phyloP scores from a whole-genome alignment of 768 basidiomycete species.

The Clathrus columnatus region DNA sequence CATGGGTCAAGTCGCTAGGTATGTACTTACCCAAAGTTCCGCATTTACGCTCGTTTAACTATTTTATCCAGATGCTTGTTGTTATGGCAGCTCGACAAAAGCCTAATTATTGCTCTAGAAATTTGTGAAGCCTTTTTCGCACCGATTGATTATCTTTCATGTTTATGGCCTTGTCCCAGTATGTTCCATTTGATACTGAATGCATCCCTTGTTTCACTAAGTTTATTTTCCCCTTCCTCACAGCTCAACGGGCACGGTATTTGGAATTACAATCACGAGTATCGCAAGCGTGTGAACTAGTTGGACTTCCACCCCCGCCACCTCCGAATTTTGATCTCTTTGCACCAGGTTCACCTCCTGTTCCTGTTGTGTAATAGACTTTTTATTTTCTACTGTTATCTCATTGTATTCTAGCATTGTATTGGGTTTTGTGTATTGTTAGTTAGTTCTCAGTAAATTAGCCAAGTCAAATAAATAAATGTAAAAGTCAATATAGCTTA shows the following conservation, averaged over 20 bases:
- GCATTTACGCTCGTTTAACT: not conserved
- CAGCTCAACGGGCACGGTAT: constrained; percentile 47
- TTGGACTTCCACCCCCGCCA: constrained; percentile 38
- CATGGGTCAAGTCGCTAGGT: constrained; percentile 57
- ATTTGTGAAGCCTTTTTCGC: constrained; percentile 57
- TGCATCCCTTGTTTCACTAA: not conserved
- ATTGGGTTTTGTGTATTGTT: too few species aligned
- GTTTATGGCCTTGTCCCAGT: constrained; percentile 65
- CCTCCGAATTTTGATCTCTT: constrained; percentile 23
- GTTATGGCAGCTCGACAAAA: constrained; percentile 55
- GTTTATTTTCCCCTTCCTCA: constrained; percentile 6
- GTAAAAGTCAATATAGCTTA: too few species aligned
- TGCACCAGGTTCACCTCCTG: constrained; percentile 8
- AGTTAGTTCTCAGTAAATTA: too few species aligned
- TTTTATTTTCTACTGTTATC: not conserved
- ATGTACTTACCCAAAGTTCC: constrained; percentile 4
- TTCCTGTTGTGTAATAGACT: constrained; percentile 3
- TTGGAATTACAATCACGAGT: constrained; percentile 38
- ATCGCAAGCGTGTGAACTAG: constrained; percentile 35
- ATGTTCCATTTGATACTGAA: constrained; percentile 13
- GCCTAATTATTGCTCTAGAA: constrained; percentile 49
- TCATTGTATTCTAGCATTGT: too few species aligned
- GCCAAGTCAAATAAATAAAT: too few species aligned
- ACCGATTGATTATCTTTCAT: constrained; percentile 58
- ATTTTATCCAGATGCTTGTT: constrained; percentile 43